Evolutionary conservation across 2,329 filamentous ascomycete species (phyloP).

Genomic region (Aspergillus pseudotamarii): DNA sequence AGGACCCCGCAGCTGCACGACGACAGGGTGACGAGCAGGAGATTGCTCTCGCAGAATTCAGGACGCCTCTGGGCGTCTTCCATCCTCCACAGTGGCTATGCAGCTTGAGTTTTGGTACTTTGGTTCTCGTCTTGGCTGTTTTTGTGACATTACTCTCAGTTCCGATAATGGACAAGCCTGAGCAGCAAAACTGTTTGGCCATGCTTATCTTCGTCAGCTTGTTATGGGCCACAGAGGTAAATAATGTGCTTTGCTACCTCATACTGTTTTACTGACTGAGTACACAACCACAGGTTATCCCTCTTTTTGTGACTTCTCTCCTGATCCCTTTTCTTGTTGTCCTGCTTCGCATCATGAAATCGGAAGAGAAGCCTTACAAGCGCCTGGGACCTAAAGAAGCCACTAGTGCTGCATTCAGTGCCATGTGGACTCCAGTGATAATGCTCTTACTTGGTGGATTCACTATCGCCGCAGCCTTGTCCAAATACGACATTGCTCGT

Average conservation of each 20-base stretch:
- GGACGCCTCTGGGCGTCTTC: conserved; percentile 78
- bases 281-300: conserved; percentile 68
- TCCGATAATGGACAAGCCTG: conserved; percentile 80
- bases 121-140: conserved; percentile 69
- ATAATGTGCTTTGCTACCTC: conserved; percentile 20
- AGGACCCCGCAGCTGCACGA: conserved; percentile 67
- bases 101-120: conserved; percentile 76
- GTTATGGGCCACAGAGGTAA: conserved; percentile 92
- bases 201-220: conserved; percentile 92
- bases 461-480: conserved; percentile 89
- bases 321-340: conserved; percentile 93
- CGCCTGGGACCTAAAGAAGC: conserved; percentile 80
- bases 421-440: conserved; percentile 99
- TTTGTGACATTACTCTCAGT: conserved; percentile 75
- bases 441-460: conserved; percentile 97
- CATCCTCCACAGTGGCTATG: conserved; percentile 79
- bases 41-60: conserved; percentile 66
- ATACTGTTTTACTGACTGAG: conserved; percentile 13
- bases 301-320: conserved; percentile 93
- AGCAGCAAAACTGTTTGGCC: conserved; percentile 95
- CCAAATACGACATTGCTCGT: conserved; percentile 97
- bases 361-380: conserved; percentile 68
- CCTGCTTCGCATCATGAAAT: conserved; percentile 78
- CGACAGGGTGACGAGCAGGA: conserved; percentile 84
- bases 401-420: conserved; percentile 80